Percentiles rank a stretch among this genome's conserved stretches.
Evolutionary conservation across 768 basidiomycete species (phyloP).

Genomic region (Botryobasidium botryosum): DNA sequence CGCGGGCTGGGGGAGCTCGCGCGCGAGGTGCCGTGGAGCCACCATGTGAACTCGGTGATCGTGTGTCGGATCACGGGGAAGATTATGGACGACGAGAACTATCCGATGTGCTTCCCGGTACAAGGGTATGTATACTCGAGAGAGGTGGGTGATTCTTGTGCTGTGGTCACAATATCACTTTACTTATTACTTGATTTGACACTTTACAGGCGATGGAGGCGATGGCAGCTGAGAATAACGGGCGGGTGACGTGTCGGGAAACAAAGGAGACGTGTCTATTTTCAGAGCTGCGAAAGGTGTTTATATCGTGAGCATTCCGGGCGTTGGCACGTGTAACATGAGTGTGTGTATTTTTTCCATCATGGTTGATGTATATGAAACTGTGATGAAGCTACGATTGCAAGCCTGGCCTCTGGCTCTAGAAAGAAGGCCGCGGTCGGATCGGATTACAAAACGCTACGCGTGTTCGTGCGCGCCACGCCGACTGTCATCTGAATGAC

Average conservation of each 20-base stretch:
- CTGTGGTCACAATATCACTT: background rate
- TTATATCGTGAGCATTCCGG: slow-evolving; percentile 44
- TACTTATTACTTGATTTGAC: background rate
- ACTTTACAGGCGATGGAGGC: slow-evolving; percentile 57
- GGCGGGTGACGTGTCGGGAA: slow-evolving; percentile 70
- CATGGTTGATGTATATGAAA: too few relatives aligned
- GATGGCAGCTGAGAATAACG: slow-evolving; percentile 68
- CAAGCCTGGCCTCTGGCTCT: too few relatives aligned
- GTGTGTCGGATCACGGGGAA: slow-evolving; percentile 82
- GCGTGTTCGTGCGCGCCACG: too few relatives aligned
- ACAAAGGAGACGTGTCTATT: slow-evolving; percentile 50
- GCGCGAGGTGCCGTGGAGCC: slow-evolving; percentile 74
- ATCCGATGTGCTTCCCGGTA: slow-evolving; percentile 83
- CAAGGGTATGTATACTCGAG: slow-evolving; percentile 87
- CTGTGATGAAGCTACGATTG: too few relatives aligned
- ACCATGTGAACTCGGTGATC: slow-evolving; percentile 90
- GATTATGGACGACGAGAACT: slow-evolving; percentile 90
- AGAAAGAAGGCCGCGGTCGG: too few relatives aligned
- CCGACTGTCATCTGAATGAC: too few relatives aligned
- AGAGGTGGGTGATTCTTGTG: slow-evolving; percentile 49
- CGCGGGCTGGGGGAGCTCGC: slow-evolving; percentile 60
- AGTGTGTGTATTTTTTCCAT: background rate
- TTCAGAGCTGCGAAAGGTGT: slow-evolving; percentile 64
- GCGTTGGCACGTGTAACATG: background rate
- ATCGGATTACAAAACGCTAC: too few relatives aligned